phyloP scores from a whole-genome alignment of 371 early-diverging fungal species.

The Conidiobolus incongruus region DNA sequence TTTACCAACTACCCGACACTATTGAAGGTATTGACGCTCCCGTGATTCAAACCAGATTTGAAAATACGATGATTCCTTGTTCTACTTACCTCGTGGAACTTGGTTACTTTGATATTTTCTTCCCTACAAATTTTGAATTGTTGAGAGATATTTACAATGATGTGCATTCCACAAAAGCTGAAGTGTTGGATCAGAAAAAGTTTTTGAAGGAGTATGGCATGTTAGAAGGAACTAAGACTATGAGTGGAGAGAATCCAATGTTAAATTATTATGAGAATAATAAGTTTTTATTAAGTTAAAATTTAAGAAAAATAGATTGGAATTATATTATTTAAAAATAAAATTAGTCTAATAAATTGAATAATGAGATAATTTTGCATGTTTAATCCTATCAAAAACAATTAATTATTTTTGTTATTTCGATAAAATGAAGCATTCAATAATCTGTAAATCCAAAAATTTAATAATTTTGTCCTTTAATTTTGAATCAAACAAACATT shows the following conservation, averaged over 20 bases:
- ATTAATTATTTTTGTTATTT: too few relatives aligned
- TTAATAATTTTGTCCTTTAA: too few relatives aligned
- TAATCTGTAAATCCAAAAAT: too few relatives aligned
- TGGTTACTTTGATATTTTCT: conserved; percentile 96
- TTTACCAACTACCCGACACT: conserved; percentile 55
- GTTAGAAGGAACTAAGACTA: conserved; percentile 43
- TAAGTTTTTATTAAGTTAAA: conserved; percentile 31
- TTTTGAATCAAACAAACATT: too few relatives aligned
- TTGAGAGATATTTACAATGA: conserved; percentile 46
- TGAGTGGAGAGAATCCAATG: conserved; percentile 85
- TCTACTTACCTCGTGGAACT: conserved; percentile 86
- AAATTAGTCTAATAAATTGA: too few relatives aligned
- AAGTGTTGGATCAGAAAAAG: conserved; percentile 50
- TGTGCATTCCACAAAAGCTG: conserved; percentile 21
- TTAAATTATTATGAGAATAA: conserved; percentile 83
- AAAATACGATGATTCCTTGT: conserved; percentile 77
- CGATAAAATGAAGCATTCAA: too few relatives aligned
- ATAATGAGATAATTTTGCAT: too few relatives aligned
- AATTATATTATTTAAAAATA: too few relatives aligned
- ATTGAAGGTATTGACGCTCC: conserved; percentile 69
- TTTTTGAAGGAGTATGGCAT: conserved; percentile 64
- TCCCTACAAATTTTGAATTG: conserved; percentile 87
- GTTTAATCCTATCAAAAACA: too few relatives aligned
- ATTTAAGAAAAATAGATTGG: too few relatives aligned
- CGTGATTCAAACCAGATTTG: conserved; percentile 81